Base-by-base conservation (phyloP, 768 basidiomycete genomes). In the Trametes gibbosa region DNA sequence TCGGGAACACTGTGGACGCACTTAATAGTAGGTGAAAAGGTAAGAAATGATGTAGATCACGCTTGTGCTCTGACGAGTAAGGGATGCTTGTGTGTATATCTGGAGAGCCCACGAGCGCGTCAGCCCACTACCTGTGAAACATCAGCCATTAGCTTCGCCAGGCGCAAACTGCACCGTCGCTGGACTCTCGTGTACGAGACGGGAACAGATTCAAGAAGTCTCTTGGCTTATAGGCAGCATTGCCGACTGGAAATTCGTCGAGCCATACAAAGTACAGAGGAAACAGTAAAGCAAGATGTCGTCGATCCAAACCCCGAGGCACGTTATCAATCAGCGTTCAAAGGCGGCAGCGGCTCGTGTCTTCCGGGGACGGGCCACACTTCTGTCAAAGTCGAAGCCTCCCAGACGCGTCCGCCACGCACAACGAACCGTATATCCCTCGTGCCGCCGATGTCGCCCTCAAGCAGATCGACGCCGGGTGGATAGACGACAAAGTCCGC, bases 401-500 rank as follows among this genome's bases (percentile, higher is more conserved):
- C 79, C 85, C 86, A 89, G 48, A 89, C 74, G 58, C 86, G 77
- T n/a, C 88, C 87, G 23, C 87, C 87, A 45, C 85, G 76, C 0
- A 77, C 80, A 24, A 90, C 87, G 58, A 80, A 80, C 29, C 68
- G 70, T 48, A 89, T 72, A 16, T 87, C 74, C 43, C 75, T 71
- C 4, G 85, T 84, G 56, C 73, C 71, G 9, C 68, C 70, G 48
- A 86, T 81, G 47, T 81, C 77, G 35, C 74, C 84, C 8, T 76
- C 66, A 13, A 90, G 70, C 16, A 90, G 72, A 66, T 89, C 76
- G 32, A 86, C 76, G 3, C 75, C 83, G 5, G 80, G 77, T 3
- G 84, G 84, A 66, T 87, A 90, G 39, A 90, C 69, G 39, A 90
- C 67, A 51, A 88, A 80, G 66, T 90, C 89, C 0, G 88, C 89